phyloP scores from a whole-genome alignment of 345 rosid species.

The Anastatica hierochuntica region DNA sequence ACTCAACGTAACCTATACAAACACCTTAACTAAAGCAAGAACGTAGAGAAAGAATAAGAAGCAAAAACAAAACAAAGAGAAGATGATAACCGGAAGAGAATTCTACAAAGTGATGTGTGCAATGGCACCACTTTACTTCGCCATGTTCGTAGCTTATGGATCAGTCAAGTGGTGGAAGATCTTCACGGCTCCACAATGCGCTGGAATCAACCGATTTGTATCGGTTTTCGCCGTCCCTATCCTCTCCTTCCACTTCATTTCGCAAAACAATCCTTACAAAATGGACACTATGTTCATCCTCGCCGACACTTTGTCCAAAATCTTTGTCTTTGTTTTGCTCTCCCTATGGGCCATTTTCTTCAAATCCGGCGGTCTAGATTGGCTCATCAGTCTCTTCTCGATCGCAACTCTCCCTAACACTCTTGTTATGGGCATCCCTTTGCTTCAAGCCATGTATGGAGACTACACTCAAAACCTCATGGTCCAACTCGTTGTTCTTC shows the following conservation, averaged over 20 bases:
- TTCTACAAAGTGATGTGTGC: constrained; percentile 98
- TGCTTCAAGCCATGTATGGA: constrained; percentile 50
- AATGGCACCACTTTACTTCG: constrained; percentile 95
- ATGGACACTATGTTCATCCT: constrained; percentile 43
- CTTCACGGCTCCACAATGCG: constrained; percentile 87
- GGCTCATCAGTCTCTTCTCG: constrained; percentile 47
- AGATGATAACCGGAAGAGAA: constrained; percentile 64
- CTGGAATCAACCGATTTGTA: constrained; percentile 97
- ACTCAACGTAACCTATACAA: no score
- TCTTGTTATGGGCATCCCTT: constrained; percentile 52
- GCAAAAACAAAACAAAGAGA: not conserved
- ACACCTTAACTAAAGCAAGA: constrained; percentile 1
- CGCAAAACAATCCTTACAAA: constrained; percentile 35
- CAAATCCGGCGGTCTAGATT: constrained; percentile 32
- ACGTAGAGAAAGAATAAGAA: no score
- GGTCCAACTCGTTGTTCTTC: constrained; percentile 48
- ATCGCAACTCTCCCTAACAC: constrained; percentile 44
- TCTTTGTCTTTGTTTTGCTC: constrained; percentile 30
- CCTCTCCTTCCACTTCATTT: constrained; percentile 80
- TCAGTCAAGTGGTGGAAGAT: constrained; percentile 98
- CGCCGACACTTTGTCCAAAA: constrained; percentile 40
- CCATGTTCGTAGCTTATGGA: constrained; percentile 89
- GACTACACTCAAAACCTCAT: constrained; percentile 33
- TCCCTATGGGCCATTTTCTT: constrained; percentile 31
- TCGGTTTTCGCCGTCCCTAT: constrained; percentile 96